A percentile compares a stretch with the other conserved stretches of the same genome.
phyloP scores from a whole-genome alignment of 129 eudicot species.

The Chrysanthemum makinoi region DNA sequence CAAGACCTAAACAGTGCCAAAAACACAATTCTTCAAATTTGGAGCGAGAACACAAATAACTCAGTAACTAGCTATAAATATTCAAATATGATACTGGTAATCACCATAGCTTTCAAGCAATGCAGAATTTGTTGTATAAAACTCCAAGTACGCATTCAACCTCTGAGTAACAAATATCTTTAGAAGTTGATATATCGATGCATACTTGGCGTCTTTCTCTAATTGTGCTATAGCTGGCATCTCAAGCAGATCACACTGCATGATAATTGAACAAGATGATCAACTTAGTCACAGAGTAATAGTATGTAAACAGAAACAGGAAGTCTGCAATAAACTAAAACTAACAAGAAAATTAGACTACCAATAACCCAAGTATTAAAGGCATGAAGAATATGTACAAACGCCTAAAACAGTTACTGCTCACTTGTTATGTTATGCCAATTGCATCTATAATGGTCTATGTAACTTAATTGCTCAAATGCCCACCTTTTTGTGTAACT shows the following conservation, averaged over 20 bases:
- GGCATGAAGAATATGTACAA: neutral
- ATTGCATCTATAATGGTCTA: too few relatives aligned
- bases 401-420: neutral
- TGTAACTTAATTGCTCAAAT: too few relatives aligned
- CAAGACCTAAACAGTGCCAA: constrained; percentile 56
- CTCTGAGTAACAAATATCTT: constrained; percentile 65
- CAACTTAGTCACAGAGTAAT: neutral
- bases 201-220: constrained; percentile 81
- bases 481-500: too few relatives aligned
- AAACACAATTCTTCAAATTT: neutral
- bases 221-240: constrained; percentile 80
- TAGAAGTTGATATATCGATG: constrained; percentile 58
- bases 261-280: neutral
- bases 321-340: neutral
- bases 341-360: neutral
- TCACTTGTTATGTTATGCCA: too few relatives aligned
- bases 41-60: neutral
- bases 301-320: neutral
- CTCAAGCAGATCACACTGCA: constrained; percentile 83
- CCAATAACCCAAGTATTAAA: neutral
- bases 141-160: constrained; percentile 62
- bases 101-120: constrained; percentile 61
- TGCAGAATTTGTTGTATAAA: constrained; percentile 59
- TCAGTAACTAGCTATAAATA: neutral
- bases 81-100: constrained; percentile 6